Percentiles rank a stretch among this genome's conserved stretches.
Evolutionary conservation across 2,329 filamentous ascomycete genomes (phyloP).

Genomic region (Apiospora aurea): DNA sequence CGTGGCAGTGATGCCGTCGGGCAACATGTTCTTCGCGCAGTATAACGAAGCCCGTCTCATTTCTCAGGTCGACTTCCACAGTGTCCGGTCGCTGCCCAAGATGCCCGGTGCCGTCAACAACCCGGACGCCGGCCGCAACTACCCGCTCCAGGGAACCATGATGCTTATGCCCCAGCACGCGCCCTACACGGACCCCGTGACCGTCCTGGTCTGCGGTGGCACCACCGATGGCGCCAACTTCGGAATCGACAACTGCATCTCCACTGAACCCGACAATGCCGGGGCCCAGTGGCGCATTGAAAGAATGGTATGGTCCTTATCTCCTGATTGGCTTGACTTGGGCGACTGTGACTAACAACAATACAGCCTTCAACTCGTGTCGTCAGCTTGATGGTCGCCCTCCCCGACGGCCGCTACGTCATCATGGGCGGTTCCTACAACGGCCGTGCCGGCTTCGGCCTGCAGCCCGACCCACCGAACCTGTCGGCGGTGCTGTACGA

Average conservation of each 20-base stretch:
- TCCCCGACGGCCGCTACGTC: constrained; percentile 63
- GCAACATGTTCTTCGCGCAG: constrained; percentile 63
- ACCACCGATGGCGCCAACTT: constrained; percentile 55
- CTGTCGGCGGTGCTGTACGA: constrained; percentile 62
- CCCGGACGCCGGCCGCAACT: constrained; percentile 59
- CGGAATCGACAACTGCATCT: constrained; percentile 66
- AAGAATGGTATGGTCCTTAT: constrained; percentile 50
- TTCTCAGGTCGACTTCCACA: constrained; percentile 57
- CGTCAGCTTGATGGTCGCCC: constrained; percentile 59
- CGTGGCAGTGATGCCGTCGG: constrained; percentile 58
- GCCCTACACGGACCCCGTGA: constrained; percentile 57
- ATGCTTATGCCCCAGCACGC: constrained; percentile 61
- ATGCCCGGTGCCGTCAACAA: constrained; percentile 62
- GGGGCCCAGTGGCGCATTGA: constrained; percentile 61
- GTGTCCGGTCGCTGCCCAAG: constrained; percentile 57
- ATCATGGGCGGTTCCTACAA: constrained; percentile 60
- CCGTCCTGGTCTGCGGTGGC: constrained; percentile 63
- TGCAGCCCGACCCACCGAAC: constrained; percentile 51
- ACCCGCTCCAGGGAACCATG: constrained; percentile 62
- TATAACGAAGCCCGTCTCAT: constrained; percentile 66
- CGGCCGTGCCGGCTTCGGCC: constrained; percentile 61
- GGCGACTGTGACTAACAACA: constrained; percentile 1
- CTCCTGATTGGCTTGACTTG: background rate
- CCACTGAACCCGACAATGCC: constrained; percentile 57
- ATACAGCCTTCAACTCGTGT: constrained; percentile 57